Base-by-base conservation (phyloP, 164 flowering plant genomes). In the Malania oleifera region DNA sequence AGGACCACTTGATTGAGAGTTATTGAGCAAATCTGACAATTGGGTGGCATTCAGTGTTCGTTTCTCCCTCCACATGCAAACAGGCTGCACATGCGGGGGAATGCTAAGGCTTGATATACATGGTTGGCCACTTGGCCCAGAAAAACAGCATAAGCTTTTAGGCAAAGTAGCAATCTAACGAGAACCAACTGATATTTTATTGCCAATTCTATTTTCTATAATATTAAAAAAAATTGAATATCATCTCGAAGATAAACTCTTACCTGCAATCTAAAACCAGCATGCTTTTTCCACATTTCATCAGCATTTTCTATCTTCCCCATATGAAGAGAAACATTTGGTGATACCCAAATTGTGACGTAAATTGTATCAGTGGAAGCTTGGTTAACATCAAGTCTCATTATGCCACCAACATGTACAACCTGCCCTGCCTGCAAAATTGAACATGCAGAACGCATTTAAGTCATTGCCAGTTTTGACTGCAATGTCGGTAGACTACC, bases 251-350 rank as follows among this genome's bases (percentile, higher is more conserved):
- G 10, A 60, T 0, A 28, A 17, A 43, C 46, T 11, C n/a, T 68
- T 73, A 95, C 99, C 97, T 95, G 99, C 74, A 95, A 75, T 66
- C 97, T 75, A 26, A 85, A 50, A 29, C 97, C 99, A 43, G 74
- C 80, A 66, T 95, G 95, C 57, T 91, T 91, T 66, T 27, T 76
- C 81, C 75, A 73, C 2, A 77, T 76, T 52, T 95, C 99, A 57
- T 95, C 93, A 26, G 96, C 96, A 78, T 85, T 95, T 73, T 95
- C 99, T 41, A 62, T 70, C 73, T 90, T 95, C 35, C 99, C 97
- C 64, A 95, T 37, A 75, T 95, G 97, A 25, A 91, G 86, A 47
- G 99, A 87, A 61, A 95, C 74, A 73, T 71, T 85, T n/a, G 87
- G 77, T 23, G 99, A 91, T 60, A 83, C 88, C 81, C 89, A 91